A percentile compares a stretch with the other conserved stretches of the same genome.
These are phyloP conservation scores for Penicillium polonicum DNA, from an alignment of 2,329 filamentous ascomycete species.

Conservation along the genomic window DNA sequence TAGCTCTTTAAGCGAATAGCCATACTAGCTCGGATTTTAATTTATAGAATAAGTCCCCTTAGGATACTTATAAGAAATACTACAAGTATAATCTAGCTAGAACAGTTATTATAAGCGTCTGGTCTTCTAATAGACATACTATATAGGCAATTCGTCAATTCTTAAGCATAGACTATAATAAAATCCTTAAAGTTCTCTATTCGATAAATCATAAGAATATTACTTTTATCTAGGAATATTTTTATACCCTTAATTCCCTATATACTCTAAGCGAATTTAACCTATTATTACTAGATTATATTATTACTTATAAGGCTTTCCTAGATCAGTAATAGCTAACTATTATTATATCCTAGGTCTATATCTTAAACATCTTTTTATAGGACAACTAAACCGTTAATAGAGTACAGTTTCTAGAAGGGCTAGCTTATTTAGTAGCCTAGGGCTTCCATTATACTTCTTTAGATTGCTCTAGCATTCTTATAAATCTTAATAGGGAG, in stretches of 20 bases:
- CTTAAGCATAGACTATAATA: conserved; percentile 1
- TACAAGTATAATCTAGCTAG: conserved; percentile 24
- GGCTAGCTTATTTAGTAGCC: neutral
- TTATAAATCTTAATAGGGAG: conserved; percentile 21
- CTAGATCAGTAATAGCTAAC: conserved; percentile 20
- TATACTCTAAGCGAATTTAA: conserved; percentile 15
- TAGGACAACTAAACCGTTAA: no score
- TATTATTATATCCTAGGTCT: conserved; percentile 22
- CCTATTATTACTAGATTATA: conserved; percentile 17
- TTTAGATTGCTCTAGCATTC: conserved; percentile 26
- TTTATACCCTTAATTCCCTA: conserved; percentile 6
- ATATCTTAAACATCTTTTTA: no score
- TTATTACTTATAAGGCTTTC: conserved; percentile 17
- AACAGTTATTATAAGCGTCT: conserved; percentile 13
- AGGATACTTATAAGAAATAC: conserved; percentile 22
- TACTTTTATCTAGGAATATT: conserved; percentile 5
- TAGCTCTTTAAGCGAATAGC: no score
- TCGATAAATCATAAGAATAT: conserved; percentile 15
- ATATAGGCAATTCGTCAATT: neutral
- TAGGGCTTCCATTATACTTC: conserved; percentile 15
- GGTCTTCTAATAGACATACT: conserved; percentile 1
- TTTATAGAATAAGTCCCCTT: neutral
- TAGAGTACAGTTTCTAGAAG: neutral
- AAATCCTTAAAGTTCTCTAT: conserved; percentile 7
- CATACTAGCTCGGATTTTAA: no score